phyloP scores from a whole-genome alignment of 768 basidiomycete species.

The Collybia sp. region DNA sequence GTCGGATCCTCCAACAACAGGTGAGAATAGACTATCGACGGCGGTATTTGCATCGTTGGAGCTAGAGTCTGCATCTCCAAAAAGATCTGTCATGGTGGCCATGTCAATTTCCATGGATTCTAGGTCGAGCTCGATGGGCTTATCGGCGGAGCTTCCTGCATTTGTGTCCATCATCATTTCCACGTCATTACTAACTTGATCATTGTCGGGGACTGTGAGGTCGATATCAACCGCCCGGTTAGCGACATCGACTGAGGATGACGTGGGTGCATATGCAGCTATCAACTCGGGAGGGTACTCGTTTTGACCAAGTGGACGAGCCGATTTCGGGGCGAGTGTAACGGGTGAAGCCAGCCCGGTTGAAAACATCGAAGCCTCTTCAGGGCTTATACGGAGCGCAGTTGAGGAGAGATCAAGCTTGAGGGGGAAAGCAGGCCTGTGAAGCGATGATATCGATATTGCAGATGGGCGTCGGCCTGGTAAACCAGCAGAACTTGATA shows the following conservation, averaged over 20 bases:
- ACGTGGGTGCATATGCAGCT: slow-evolving; percentile 49
- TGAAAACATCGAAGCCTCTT: slow-evolving; percentile 53
- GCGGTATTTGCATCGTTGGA: slow-evolving; percentile 26
- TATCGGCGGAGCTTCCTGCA: slow-evolving; percentile 66
- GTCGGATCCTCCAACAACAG: slow-evolving; percentile 21
- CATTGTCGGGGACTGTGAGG: slow-evolving; percentile 41
- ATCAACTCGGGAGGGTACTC: slow-evolving; percentile 64
- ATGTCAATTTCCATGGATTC: slow-evolving; percentile 67
- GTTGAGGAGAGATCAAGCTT: slow-evolving; percentile 81
- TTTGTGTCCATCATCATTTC: slow-evolving; percentile 28
- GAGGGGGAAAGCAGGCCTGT: slow-evolving; percentile 62
- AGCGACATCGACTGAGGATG: slow-evolving; percentile 17
- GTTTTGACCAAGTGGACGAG: slow-evolving; percentile 48
- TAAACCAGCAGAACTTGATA: slow-evolving; percentile 19
- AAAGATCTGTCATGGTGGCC: slow-evolving; percentile 46
- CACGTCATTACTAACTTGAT: slow-evolving; percentile 12
- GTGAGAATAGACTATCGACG: slow-evolving; percentile 51
- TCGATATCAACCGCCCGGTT: slow-evolving; percentile 49
- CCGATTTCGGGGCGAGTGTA: slow-evolving; percentile 77
- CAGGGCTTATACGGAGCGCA: slow-evolving; percentile 58
- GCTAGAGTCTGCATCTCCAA: slow-evolving; percentile 41
- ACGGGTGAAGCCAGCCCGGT: slow-evolving; percentile 74
- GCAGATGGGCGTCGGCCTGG: slow-evolving; percentile 63
- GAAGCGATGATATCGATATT: slow-evolving; percentile 77
- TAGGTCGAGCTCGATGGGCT: slow-evolving; percentile 77